Conservation (phyloP, 495 filamentous ascomycete species). For the Talaromyces borbonicus region DNA sequence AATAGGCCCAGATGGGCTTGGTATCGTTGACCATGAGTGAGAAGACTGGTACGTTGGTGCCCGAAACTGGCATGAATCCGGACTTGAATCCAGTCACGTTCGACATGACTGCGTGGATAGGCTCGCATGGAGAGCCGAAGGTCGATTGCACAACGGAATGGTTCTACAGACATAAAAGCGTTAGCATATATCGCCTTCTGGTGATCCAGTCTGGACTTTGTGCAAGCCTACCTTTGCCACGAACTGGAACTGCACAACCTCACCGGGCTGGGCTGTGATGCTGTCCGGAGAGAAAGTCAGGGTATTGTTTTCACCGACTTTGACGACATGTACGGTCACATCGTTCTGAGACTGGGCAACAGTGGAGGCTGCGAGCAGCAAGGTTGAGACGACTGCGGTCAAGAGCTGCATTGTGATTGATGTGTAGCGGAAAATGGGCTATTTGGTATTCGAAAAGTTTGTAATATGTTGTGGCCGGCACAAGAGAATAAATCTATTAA, state of each 20-base stretch:
- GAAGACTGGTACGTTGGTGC: slow-evolving; percentile 20
- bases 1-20: slow-evolving; percentile 52
- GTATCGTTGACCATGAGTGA: slow-evolving; percentile 34
- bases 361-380: not conserved
- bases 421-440: too few species aligned
- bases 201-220: not conserved
- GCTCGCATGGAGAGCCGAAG: slow-evolving; percentile 35
- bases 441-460: not conserved
- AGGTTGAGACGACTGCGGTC: not conserved
- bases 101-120: slow-evolving; percentile 18
- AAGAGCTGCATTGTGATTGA: not conserved
- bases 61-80: slow-evolving; percentile 23
- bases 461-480: too few species aligned
- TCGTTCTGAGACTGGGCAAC: not conserved
- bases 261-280: slow-evolving; percentile 29
- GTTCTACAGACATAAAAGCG: slow-evolving; percentile 22
- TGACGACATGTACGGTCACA: slow-evolving; percentile 40
- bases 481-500: too few species aligned
- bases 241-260: slow-evolving; percentile 46
- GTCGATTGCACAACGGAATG: slow-evolving; percentile 37
- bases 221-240: slow-evolving; percentile 23
- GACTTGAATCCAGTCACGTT: slow-evolving; percentile 19
- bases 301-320: slow-evolving; percentile 29
- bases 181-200: slow-evolving; percentile 5
- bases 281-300: slow-evolving; percentile 26